phyloP scores from a whole-genome alignment of 306 rosid genomes.

The Cicer arietinum region DNA sequence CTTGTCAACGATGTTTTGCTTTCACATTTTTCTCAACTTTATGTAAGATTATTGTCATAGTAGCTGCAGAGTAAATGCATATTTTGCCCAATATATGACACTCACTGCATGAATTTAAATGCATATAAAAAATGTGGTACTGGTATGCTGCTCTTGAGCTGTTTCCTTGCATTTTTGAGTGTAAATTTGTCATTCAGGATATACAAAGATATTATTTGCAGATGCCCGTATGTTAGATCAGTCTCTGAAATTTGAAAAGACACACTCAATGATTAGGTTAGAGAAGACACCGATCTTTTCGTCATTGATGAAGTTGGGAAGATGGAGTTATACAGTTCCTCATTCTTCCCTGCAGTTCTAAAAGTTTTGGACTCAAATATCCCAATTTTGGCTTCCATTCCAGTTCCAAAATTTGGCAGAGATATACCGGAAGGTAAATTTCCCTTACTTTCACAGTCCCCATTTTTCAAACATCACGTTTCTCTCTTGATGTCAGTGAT shows the following conservation, averaged over 20 bases:
- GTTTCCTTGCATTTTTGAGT: slow-evolving; percentile 1
- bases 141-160: background rate
- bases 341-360: slow-evolving; percentile 82
- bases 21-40: slow-evolving; percentile 1
- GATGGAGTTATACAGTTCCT: slow-evolving; percentile 88
- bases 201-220: slow-evolving; percentile 7
- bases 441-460: background rate
- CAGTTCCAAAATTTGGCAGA: slow-evolving; percentile 74
- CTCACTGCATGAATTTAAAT: slow-evolving; percentile 8
- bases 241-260: slow-evolving; percentile 30
- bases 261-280: slow-evolving; percentile 53
- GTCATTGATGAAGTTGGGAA: slow-evolving; percentile 87
- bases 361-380: slow-evolving; percentile 74
- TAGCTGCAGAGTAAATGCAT: background rate
- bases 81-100: slow-evolving; percentile 10
- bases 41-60: background rate
- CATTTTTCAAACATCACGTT: slow-evolving; percentile 18
- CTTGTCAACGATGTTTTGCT: background rate
- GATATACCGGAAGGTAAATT: slow-evolving; percentile 78
- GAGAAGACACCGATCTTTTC: slow-evolving; percentile 75
- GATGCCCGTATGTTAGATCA: background rate
- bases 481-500: slow-evolving; percentile 21
- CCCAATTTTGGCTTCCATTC: slow-evolving; percentile 80
- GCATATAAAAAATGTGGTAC: background rate
- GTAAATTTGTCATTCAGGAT: slow-evolving; percentile 22